Conservation (phyloP, 1,139 yeast species). For the Nakaseomyces nivariensis region DNA sequence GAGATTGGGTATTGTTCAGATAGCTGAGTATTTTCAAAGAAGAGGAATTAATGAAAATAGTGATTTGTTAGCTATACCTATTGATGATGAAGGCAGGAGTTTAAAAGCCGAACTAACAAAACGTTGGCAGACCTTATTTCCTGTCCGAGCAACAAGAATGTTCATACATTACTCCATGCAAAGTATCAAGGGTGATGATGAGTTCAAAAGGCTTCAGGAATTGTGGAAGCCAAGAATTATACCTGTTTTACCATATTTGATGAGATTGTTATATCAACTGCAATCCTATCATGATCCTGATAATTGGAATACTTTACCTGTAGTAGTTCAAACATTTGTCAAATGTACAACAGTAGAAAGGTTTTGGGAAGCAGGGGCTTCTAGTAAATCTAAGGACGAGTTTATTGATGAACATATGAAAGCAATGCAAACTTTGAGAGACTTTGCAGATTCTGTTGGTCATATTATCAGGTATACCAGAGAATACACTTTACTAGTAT, state of each 20-base stretch:
- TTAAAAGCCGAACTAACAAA: constrained; percentile 71
- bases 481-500: constrained; percentile 85
- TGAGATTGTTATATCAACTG: constrained; percentile 78
- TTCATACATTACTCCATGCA: constrained; percentile 94
- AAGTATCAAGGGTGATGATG: constrained; percentile 68
- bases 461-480: constrained; percentile 91
- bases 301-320: constrained; percentile 82
- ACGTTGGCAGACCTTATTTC: constrained; percentile 91
- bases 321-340: constrained; percentile 84
- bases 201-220: constrained; percentile 58
- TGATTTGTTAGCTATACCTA: constrained; percentile 61
- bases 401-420: constrained; percentile 90
- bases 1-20: constrained; percentile 84
- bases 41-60: constrained; percentile 74
- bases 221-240: constrained; percentile 92
- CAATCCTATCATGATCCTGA: constrained; percentile 91
- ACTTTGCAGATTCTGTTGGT: constrained; percentile 98
- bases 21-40: constrained; percentile 79
- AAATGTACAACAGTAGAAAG: constrained; percentile 81
- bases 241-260: constrained; percentile 82
- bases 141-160: constrained; percentile 89
- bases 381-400: constrained; percentile 87
- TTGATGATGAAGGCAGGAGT: constrained; percentile 83
- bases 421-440: constrained; percentile 87
- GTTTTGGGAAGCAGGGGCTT: constrained; percentile 98